Evolutionary conservation across 441 rosid genomes (phyloP), one percentile per base, ranked within the genome.

Genomic region (Erysimum cheiri): DNA sequence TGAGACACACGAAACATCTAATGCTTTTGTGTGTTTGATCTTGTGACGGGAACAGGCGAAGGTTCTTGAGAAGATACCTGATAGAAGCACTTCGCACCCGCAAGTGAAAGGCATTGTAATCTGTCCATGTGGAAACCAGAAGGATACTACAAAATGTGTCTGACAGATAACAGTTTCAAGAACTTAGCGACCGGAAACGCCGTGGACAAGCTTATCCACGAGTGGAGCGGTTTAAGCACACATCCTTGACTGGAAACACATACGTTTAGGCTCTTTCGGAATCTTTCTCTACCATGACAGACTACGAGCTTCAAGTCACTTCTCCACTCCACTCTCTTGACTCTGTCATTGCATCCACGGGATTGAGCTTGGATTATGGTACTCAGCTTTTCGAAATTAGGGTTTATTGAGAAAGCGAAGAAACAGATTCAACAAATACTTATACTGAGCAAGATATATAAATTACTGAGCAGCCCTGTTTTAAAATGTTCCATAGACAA

Each of bases 71-170:
- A 73, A 78, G 57, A 64, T 86, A 35, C 67, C 63, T 82, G 17
- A 80, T 78, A 58, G 84, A 84, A 69, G 83, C n/a, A n/a, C 72
- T 22, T 33, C 80, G 2, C 84, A 84, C 44, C 83, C 80, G 7
- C 72, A 76, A 53, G 77, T 82, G 6, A 32, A 35, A 1, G 85
- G 86, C 52, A 78, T 86, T 0, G 67, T 83, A 24, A 63, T 84
- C 1, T 82, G 69, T 33, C 79, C 0, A 85, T 79, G n/a, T 78
- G 79, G 71, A 73, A 4, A 1, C 69, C 78, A 0, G 7, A 56
- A 0, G 80, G 82, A 3, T 82, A 83, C 59, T 79, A 73, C 22
- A 65, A 73, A 31, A 83, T 82, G 73, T 69, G 66, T 43, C 36
- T 35, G 14, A 47, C 48, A 0, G 58, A 69, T 32, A 44, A 24